Percentiles rank a stretch among this genome's conserved stretches.
These are phyloP conservation scores for Phytophthora idaei DNA, from an alignment of 352 stramenopile genomes.

Conservation along the genomic window DNA sequence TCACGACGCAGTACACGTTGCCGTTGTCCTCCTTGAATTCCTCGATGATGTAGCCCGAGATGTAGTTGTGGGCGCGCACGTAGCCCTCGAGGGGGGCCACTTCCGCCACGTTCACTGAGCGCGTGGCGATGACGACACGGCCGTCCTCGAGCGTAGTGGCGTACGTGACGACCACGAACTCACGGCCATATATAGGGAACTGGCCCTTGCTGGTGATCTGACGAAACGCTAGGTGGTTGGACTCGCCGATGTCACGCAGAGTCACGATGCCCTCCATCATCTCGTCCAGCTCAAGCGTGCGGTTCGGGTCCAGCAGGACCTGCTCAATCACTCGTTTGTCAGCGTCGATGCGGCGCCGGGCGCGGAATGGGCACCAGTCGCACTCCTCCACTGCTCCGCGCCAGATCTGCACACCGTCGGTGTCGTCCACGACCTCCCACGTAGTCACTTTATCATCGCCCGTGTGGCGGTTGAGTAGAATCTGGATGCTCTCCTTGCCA, in stretches of 20 bases:
- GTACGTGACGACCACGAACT: conserved; percentile 78
- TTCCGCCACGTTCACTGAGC: conserved; percentile 58
- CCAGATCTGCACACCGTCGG: conserved; percentile 58
- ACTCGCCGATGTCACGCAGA: conserved; percentile 57
- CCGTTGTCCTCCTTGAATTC: conserved; percentile 53
- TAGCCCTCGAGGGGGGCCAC: conserved; percentile 57
- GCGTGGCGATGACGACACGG: conserved; percentile 66
- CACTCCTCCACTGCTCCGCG: conserved; percentile 64
- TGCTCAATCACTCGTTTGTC: conserved; percentile 62
- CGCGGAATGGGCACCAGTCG: conserved; percentile 77
- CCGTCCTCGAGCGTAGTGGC: conserved; percentile 58
- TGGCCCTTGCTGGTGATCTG: conserved; percentile 81
- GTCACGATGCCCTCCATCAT: conserved; percentile 77
- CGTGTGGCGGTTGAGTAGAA: conserved; percentile 66
- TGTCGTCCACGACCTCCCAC: conserved; percentile 72
- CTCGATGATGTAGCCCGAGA: conserved; percentile 83
- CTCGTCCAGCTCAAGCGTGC: conserved; percentile 77
- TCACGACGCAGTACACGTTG: conserved; percentile 70
- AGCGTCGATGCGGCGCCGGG: conserved; percentile 55
- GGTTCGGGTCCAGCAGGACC: conserved; percentile 62
- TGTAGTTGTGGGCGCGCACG: conserved; percentile 68
- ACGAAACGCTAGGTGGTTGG: conserved; percentile 63
- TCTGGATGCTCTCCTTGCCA: conserved; percentile 67
- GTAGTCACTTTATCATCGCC: conserved; percentile 69
- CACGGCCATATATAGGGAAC: conserved; percentile 75